These are phyloP conservation scores for Scedosporium aurantiacum DNA, from an alignment of 2,329 filamentous ascomycete species.

Conservation along the genomic window DNA sequence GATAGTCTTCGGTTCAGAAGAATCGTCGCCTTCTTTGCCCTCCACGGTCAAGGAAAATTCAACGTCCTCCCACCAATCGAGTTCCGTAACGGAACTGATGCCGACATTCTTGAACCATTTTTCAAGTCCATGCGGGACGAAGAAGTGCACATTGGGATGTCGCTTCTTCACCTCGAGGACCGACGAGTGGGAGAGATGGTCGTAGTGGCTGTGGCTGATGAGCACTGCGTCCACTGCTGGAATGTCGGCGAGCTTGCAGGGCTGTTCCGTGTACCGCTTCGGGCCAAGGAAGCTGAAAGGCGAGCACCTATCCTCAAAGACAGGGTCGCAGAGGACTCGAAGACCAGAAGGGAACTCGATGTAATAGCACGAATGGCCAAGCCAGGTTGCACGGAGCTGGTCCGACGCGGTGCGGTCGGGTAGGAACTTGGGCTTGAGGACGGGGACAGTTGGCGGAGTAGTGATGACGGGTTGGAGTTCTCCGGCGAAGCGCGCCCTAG, in stretches of 20 bases:
- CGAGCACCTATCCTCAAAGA: constrained; percentile 79
- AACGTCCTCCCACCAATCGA: constrained; percentile 90
- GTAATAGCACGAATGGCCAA: constrained; percentile 89
- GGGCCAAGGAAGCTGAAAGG: constrained; percentile 62
- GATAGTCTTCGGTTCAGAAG: constrained; percentile 38
- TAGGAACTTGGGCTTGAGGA: constrained; percentile 58
- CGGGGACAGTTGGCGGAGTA: constrained; percentile 52
- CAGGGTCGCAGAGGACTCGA: constrained; percentile 84
- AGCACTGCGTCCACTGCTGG: constrained; percentile 66
- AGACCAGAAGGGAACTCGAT: constrained; percentile 81
- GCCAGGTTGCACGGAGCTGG: constrained; percentile 76
- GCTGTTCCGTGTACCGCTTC: constrained; percentile 65
- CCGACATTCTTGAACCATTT: constrained; percentile 67
- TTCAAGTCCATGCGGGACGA: constrained; percentile 74
- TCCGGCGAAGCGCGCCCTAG: constrained; percentile 28
- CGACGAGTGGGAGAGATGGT: constrained; percentile 73
- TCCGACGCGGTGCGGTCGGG: constrained; percentile 41
- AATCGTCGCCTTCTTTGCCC: constrained; percentile 14
- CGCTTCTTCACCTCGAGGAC: constrained; percentile 58
- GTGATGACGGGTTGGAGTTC: constrained; percentile 44
- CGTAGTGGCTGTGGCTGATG: constrained; percentile 88
- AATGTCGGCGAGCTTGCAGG: constrained; percentile 68
- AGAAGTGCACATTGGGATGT: constrained; percentile 75
- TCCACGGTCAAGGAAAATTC: constrained; percentile 52
- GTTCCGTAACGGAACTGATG: constrained; percentile 67